Base-by-base conservation (phyloP, 371 early-diverging fungal genomes). In the Actinomortierella ambigua region DNA sequence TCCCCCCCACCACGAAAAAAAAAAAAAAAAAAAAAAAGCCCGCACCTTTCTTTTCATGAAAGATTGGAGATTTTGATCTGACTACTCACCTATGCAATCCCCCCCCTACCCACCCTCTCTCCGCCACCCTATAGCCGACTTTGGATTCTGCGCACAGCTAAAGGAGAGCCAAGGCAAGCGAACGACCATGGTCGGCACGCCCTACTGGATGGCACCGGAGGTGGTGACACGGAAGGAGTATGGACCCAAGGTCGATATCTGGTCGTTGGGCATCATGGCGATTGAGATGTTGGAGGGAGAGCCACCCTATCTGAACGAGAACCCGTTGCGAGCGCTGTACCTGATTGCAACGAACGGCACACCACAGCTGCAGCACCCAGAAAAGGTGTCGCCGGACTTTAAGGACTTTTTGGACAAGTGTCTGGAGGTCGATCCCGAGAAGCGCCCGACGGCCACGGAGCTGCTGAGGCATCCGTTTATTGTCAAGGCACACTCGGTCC, bases 161-260 rank as follows among this genome's bases (percentile, higher is more conserved):
- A 91, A 89, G 59, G 94, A 93, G 55, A 82, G 82, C 55, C 80
- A 88, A 58, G 79, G 86, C 40, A 92, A 93, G 76, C 86, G 97
- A 48, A 93, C 90, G 13, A 95, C 96, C 2, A 94, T 95, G 91
- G 95, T 93, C 11, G 95, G 95, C 44, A 94, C 95, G 20, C 94
- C 94, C 6, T 94, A 95, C 79, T 94, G 95, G 93, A 95, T 99
- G 94, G 96, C 97, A 18, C 98, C 97, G 8, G 97, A 96, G 77
- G 95, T 97, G 2, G 97, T 98, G 6, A 93, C 88, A 22, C 85
- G 92, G 43, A 94, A 93, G 69, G 95, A 93, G 75, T 98, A 98
- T 69, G 95, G 95, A 0, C 90, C 92, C 50, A 93, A 92, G 67
- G 95, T 95, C 29, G 99, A 99, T 73, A 88, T 98, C 28, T 99